A percentile compares a stretch with the other conserved stretches of the same genome.
phyloP scores from a whole-genome alignment of 441 rosid species.

The Aquilaria agallochum region DNA sequence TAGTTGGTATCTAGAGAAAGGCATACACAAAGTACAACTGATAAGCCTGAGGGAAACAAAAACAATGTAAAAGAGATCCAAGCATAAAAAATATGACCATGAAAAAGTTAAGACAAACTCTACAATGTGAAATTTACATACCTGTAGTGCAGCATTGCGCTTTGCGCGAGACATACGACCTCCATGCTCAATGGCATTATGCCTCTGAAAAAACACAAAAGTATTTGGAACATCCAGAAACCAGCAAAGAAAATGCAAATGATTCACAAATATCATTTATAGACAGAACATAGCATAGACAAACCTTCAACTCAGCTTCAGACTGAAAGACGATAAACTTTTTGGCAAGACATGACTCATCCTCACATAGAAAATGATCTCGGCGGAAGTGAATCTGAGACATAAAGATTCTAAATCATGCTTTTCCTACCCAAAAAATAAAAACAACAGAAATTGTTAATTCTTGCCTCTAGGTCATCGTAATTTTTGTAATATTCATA shows the following conservation, averaged over 20 bases:
- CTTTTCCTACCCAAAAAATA: neutral
- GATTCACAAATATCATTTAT: neutral
- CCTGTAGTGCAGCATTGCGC: conserved; percentile 95
- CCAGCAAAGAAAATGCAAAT: neutral
- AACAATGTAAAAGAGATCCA: neutral
- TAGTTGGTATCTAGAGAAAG: conserved; percentile 72
- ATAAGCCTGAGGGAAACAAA: conserved; percentile 1
- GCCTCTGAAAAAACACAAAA: conserved; percentile 54
- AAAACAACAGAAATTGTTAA: conserved; percentile 6
- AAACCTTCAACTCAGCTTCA: conserved; percentile 92
- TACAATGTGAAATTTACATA: conserved; percentile 13
- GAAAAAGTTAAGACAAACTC: neutral
- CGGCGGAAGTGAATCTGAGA: conserved; percentile 82
- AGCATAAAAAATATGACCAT: neutral
- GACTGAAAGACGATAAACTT: conserved; percentile 82
- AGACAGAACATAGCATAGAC: neutral
- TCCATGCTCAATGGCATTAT: conserved; percentile 83
- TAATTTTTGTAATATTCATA: conserved; percentile 84
- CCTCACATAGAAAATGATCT: conserved; percentile 92
- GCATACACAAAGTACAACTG: conserved; percentile 2
- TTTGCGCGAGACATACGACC: conserved; percentile 93
- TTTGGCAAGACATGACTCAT: conserved; percentile 84
- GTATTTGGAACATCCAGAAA: conserved; percentile 4
- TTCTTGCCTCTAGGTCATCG: conserved; percentile 83
- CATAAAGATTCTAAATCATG: conserved; percentile 7